Conservation (phyloP, 257 asterid species). For the Thymus quinquecostatus region DNA sequence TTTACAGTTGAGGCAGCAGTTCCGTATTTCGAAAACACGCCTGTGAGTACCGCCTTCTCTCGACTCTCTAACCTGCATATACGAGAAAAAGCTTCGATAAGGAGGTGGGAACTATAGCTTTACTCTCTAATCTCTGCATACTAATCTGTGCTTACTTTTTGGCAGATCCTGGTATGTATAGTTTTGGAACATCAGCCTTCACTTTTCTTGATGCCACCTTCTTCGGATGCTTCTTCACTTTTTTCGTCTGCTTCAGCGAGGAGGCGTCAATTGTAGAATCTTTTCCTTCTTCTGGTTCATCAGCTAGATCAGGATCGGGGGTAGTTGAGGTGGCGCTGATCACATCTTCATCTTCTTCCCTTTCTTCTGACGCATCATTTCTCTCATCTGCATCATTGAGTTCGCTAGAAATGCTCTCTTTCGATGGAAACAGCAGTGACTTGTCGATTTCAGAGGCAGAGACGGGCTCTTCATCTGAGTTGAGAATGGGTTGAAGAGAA, state of each 20-base stretch:
- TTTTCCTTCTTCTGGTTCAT: slow-evolving; percentile 36
- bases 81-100: slow-evolving; percentile 9
- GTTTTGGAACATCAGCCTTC: slow-evolving; percentile 49
- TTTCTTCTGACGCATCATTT: slow-evolving; percentile 16
- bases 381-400: slow-evolving; percentile 37
- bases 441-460: slow-evolving; percentile 26
- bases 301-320: slow-evolving; percentile 20
- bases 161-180: slow-evolving; percentile 76
- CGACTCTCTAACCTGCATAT: slow-evolving; percentile 66
- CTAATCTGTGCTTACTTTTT: slow-evolving; percentile 52
- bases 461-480: slow-evolving; percentile 25
- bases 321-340: slow-evolving; percentile 26
- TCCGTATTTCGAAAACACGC: slow-evolving; percentile 77
- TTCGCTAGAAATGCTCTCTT: slow-evolving; percentile 30
- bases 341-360: slow-evolving; percentile 35
- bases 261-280: slow-evolving; percentile 32
- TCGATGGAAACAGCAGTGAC: slow-evolving; percentile 30
- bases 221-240: slow-evolving; percentile 41
- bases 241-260: slow-evolving; percentile 37
- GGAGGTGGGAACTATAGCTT: not conserved
- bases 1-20: slow-evolving; percentile 38
- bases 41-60: slow-evolving; percentile 73
- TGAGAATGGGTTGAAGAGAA: slow-evolving; percentile 15
- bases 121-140: not conserved
- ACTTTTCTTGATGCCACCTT: slow-evolving; percentile 46